A percentile compares a stretch with the other conserved stretches of the same genome.
Conservation (phyloP, 306 rosid species). For the Vigna nakashimae region DNA sequence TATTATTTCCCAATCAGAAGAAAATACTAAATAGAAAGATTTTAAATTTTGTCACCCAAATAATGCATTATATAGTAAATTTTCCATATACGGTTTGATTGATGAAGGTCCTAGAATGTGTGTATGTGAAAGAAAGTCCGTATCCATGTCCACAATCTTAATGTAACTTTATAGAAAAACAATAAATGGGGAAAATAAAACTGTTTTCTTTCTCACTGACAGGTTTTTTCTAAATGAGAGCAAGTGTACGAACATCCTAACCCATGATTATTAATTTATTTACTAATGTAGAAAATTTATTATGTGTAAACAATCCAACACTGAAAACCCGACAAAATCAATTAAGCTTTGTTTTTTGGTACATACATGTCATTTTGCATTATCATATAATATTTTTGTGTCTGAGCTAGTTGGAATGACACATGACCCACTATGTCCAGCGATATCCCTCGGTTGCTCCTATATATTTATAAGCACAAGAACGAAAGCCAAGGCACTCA, state of each 20-base stretch:
- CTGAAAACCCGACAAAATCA: not conserved
- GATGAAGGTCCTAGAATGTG: no score
- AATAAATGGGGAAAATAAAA: not conserved
- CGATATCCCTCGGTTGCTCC: conserved; percentile 17
- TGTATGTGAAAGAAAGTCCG: no score
- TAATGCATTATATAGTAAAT: no score
- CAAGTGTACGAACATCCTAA: no score
- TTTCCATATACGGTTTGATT: no score
- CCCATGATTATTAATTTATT: not conserved
- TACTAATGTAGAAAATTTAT: not conserved
- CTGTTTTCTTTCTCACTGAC: no score
- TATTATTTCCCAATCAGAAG: no score
- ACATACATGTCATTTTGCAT: conserved; percentile 26
- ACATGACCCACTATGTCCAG: conserved; percentile 49
- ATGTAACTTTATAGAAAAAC: no score
- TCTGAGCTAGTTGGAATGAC: conserved; percentile 43
- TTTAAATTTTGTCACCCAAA: no score
- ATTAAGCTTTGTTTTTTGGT: conserved; percentile 15
- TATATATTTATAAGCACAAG: conserved; percentile 49
- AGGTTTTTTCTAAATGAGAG: no score
- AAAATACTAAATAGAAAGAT: no score
- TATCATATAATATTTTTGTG: conserved; percentile 5
- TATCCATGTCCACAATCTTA: no score
- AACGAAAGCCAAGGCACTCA: conserved; percentile 46
- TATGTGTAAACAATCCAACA: conserved; percentile 1